Evolutionary conservation across 2,329 filamentous ascomycete species (phyloP).

Genomic region (Claviceps fusiformis): DNA sequence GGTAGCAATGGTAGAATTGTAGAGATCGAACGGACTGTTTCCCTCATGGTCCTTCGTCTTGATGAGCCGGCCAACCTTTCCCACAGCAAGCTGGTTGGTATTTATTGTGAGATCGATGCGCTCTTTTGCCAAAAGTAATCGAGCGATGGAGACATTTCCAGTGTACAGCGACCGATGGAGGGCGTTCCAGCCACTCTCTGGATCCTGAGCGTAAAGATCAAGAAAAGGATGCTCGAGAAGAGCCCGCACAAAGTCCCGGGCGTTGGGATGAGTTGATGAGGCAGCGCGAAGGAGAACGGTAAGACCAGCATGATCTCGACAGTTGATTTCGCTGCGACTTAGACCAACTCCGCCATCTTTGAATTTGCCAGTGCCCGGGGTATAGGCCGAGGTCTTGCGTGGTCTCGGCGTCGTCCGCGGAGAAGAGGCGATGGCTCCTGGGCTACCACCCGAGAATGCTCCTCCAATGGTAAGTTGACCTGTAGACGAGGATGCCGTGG

Average conservation of each 20-base stretch:
- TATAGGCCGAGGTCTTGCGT: slow-evolving; percentile 39
- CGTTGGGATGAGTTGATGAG: slow-evolving; percentile 56
- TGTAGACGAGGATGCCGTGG: slow-evolving; percentile 39
- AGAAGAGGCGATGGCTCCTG: slow-evolving; percentile 31
- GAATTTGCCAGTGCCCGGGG: slow-evolving; percentile 26
- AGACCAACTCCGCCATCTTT: slow-evolving; percentile 31
- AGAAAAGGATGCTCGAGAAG: slow-evolving; percentile 70
- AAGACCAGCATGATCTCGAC: slow-evolving; percentile 66
- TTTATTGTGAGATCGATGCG: slow-evolving; percentile 48
- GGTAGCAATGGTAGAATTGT: slow-evolving; percentile 71
- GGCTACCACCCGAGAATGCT: slow-evolving; percentile 22
- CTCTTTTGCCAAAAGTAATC: slow-evolving; percentile 69
- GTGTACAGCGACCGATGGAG: slow-evolving; percentile 82
- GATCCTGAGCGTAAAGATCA: slow-evolving; percentile 77
- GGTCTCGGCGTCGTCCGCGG: slow-evolving; percentile 35
- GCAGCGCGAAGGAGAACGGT: slow-evolving; percentile 77
- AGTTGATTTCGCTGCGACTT: slow-evolving; percentile 61
- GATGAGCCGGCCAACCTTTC: slow-evolving; percentile 61
- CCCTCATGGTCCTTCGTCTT: slow-evolving; percentile 95
- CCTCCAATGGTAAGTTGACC: slow-evolving; percentile 15
- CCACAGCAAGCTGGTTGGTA: slow-evolving; percentile 38
- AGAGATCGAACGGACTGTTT: slow-evolving; percentile 87
- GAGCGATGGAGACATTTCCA: slow-evolving; percentile 77
- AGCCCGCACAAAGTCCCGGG: slow-evolving; percentile 61
- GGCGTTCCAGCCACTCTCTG: slow-evolving; percentile 91